phyloP scores from a whole-genome alignment of 495 filamentous ascomycete species.

The Aspergillus avenaceus region DNA sequence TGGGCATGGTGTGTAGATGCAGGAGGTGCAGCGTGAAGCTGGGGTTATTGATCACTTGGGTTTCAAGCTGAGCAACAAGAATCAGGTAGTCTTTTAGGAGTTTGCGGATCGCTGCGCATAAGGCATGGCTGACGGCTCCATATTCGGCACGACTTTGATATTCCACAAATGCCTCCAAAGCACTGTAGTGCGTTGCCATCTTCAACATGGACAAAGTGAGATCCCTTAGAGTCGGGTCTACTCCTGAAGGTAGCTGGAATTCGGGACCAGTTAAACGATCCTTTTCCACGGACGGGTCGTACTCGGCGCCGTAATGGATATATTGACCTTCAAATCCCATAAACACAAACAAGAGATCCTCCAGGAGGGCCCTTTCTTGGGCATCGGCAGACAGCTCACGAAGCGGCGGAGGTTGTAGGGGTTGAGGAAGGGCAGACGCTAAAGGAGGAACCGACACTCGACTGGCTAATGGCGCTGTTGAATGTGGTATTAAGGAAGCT shows the following conservation, averaged over 20 bases:
- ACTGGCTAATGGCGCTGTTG: conserved; percentile 81
- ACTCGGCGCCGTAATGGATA: conserved; percentile 76
- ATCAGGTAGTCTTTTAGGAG: conserved; percentile 89
- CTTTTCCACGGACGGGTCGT: conserved; percentile 79
- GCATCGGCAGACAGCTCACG: conserved; percentile 67
- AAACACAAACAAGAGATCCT: conserved; percentile 89
- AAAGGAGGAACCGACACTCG: conserved; percentile 81
- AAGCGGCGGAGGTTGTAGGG: conserved; percentile 67
- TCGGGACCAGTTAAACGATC: conserved; percentile 76
- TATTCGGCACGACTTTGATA: conserved; percentile 90
- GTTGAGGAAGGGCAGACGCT: conserved; percentile 65
- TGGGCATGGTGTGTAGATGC: conserved; percentile 85
- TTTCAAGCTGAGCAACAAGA: conserved; percentile 87
- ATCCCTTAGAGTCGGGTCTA: conserved; percentile 89
- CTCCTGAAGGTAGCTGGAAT: conserved; percentile 74
- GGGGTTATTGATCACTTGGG: conserved; percentile 80
- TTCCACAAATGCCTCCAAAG: conserved; percentile 89
- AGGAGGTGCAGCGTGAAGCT: conserved; percentile 88
- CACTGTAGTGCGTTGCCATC: conserved; percentile 91
- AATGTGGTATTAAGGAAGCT: conserved; percentile 74
- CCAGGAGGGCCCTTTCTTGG: conserved; percentile 82
- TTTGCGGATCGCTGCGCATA: conserved; percentile 90
- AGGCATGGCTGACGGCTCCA: conserved; percentile 91
- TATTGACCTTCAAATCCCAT: conserved; percentile 99
- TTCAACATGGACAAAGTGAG: conserved; percentile 84